phyloP scores from a whole-genome alignment of 352 stramenopile species.

The Phytophthora syringae region DNA sequence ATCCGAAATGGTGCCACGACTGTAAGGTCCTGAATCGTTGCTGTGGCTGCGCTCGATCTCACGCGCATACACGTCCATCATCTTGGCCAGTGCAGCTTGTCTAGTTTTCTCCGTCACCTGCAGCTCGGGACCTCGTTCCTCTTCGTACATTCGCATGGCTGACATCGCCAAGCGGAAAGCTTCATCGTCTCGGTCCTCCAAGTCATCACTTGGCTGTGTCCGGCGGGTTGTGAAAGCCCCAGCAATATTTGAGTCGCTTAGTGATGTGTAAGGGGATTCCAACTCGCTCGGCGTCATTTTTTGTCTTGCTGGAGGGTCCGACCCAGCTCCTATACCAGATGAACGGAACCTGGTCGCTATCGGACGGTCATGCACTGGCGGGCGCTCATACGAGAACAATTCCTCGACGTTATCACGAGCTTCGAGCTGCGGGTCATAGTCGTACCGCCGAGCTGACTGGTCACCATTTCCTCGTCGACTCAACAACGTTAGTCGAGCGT shows the following conservation, averaged over 20 bases:
- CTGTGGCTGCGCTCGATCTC: slow-evolving; percentile 61
- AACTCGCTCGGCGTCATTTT: slow-evolving; percentile 14
- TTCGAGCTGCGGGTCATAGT: neutral
- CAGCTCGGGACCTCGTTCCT: slow-evolving; percentile 53
- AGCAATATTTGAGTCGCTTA: slow-evolving; percentile 30
- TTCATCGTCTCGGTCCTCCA: slow-evolving; percentile 38
- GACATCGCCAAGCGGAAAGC: slow-evolving; percentile 74
- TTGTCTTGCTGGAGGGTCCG: slow-evolving; percentile 13
- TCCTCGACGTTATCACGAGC: slow-evolving; percentile 8
- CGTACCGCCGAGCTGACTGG: neutral
- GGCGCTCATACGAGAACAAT: slow-evolving; percentile 20
- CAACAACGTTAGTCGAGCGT: slow-evolving; percentile 34
- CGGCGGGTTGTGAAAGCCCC: slow-evolving; percentile 22
- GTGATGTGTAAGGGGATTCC: slow-evolving; percentile 26
- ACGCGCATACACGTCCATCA: slow-evolving; percentile 80
- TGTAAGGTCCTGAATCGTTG: slow-evolving; percentile 13
- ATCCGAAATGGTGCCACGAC: slow-evolving; percentile 26
- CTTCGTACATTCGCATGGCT: slow-evolving; percentile 81
- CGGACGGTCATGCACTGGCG: neutral
- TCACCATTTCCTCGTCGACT: slow-evolving; percentile 7
- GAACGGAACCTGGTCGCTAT: slow-evolving; percentile 12
- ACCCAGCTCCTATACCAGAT: slow-evolving; percentile 15
- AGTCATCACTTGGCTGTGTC: slow-evolving; percentile 31
- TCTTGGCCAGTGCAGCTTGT: slow-evolving; percentile 66
- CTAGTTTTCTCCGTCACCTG: slow-evolving; percentile 66